Conservation (phyloP, 345 rosid species). For the Passiflora organensis region DNA sequence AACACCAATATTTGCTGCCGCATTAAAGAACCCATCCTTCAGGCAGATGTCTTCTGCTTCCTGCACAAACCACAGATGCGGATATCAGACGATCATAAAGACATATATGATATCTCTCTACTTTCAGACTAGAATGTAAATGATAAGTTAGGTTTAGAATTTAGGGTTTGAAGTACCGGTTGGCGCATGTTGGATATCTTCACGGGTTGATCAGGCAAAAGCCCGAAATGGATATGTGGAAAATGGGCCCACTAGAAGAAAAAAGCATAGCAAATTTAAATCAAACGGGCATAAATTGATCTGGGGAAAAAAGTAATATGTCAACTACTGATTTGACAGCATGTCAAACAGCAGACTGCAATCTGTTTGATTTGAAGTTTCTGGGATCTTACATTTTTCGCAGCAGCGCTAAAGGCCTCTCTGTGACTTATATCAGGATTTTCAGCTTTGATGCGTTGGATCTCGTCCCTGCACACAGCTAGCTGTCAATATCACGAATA, state of each 20-base stretch:
- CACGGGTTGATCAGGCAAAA: slow-evolving; percentile 94
- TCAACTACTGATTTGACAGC: neutral
- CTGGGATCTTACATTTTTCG: slow-evolving; percentile 77
- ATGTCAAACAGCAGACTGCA: no score
- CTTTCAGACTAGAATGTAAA: neutral
- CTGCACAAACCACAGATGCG: slow-evolving; percentile 23
- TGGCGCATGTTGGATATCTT: slow-evolving; percentile 72
- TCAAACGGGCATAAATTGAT: slow-evolving; percentile 1
- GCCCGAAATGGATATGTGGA: slow-evolving; percentile 97
- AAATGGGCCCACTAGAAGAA: slow-evolving; percentile 92
- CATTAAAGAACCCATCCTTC: slow-evolving; percentile 75
- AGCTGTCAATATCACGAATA: slow-evolving; percentile 10
- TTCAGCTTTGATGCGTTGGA: slow-evolving; percentile 98
- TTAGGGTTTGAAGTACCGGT: slow-evolving; percentile 47
- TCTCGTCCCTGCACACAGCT: slow-evolving; percentile 84
- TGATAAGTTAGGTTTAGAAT: neutral
- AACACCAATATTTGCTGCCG: slow-evolving; percentile 61
- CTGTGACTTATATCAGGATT: slow-evolving; percentile 99
- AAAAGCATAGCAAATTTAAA: slow-evolving; percentile 1
- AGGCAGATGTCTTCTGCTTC: slow-evolving; percentile 68
- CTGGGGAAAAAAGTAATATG: neutral
- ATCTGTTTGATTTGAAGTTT: no score
- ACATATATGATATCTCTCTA: neutral
- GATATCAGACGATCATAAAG: neutral
- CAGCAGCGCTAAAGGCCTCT: slow-evolving; percentile 99